These are phyloP conservation scores for Paramyrothecium roridum DNA, from an alignment of 2,329 filamentous ascomycete species.

Conservation along the genomic window DNA sequence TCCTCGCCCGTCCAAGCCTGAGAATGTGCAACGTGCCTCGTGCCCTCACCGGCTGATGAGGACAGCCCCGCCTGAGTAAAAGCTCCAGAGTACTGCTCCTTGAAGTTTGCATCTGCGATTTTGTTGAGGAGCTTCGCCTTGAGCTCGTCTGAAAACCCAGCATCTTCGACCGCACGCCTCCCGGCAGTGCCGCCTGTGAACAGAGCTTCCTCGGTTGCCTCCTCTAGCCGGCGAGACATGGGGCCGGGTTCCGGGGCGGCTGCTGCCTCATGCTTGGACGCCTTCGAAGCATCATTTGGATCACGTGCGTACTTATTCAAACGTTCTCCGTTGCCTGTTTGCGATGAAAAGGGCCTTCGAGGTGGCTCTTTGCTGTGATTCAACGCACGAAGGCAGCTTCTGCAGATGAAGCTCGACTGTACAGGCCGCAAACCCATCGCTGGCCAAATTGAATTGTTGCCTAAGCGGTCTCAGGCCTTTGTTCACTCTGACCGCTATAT, in stretches of 20 bases:
- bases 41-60: constrained; percentile 63
- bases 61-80: constrained; percentile 47
- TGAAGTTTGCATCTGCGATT: constrained; percentile 53
- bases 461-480: too few species aligned
- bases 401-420: not conserved
- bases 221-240: constrained; percentile 55
- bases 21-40: constrained; percentile 64
- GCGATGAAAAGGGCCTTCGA: not conserved
- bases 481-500: too few species aligned
- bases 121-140: constrained; percentile 56
- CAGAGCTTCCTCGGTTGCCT: constrained; percentile 62
- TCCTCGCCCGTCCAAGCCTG: constrained; percentile 79
- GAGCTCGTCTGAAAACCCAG: constrained; percentile 61
- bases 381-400: not conserved
- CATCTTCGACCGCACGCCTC: constrained; percentile 57
- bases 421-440: not conserved
- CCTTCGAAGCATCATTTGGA: not conserved
- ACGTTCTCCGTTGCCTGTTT: not conserved
- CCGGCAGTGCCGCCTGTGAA: constrained; percentile 57
- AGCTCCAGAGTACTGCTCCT: constrained; percentile 43
- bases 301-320: not conserved
- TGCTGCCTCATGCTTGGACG: not conserved
- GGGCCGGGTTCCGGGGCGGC: constrained; percentile 29
- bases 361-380: not conserved
- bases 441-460: too few species aligned